Base-by-base conservation (phyloP, 2,329 filamentous ascomycete species). In the Samsoniella hepiali region DNA sequence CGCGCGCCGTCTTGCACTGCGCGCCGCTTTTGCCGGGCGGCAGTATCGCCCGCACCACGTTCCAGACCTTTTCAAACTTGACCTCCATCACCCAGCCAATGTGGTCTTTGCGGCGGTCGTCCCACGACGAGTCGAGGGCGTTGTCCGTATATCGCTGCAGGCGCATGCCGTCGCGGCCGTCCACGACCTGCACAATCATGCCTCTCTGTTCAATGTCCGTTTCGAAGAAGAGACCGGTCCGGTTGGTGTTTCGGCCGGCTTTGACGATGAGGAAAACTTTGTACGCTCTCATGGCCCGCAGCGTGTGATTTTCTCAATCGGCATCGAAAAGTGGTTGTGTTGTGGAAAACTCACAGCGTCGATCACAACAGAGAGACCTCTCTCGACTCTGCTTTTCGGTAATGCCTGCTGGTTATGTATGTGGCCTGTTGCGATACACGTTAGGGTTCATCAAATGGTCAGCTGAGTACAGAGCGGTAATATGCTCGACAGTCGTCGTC, bases 191-290 rank as follows among this genome's bases (percentile, higher is more conserved):
- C 29, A 65, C 56, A 10, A 58, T 54, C 32, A 22, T 36, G 58
- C 53, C 63, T 27, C 27, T 27, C 27, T 34, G 31, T 51, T 57
- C 59, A n/a, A 51, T 27, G 17, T 13, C 29, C 15, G 44, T 50
- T 13, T 61, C 64, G 50, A 58, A 49, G 58, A 64, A 66, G 61
- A 64, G 59, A 17, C 51, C 64, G 45, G 9, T 11, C 10, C 62
- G 58, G 40, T 38, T 29, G 29, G 32, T 22, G 29, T 45, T 31
- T 11, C 58, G n/a, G 27, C 32, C 38, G 13, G 11, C n/a, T 27
- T 55, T 40, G 50, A 59, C 27, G 22, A 59, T 32, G 38, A 29
- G 15, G 32, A 45, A 58, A 10, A 42, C 57, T 10, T 60, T 58
- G 57, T 63, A 60, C 13, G 51, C 17, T 44, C 51, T 53, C 38